A percentile compares a stretch with the other conserved stretches of the same genome.
These are phyloP conservation scores for Xylariaceae sp. DNA, from an alignment of 2,329 filamentous ascomycete genomes.

Conservation along the genomic window DNA sequence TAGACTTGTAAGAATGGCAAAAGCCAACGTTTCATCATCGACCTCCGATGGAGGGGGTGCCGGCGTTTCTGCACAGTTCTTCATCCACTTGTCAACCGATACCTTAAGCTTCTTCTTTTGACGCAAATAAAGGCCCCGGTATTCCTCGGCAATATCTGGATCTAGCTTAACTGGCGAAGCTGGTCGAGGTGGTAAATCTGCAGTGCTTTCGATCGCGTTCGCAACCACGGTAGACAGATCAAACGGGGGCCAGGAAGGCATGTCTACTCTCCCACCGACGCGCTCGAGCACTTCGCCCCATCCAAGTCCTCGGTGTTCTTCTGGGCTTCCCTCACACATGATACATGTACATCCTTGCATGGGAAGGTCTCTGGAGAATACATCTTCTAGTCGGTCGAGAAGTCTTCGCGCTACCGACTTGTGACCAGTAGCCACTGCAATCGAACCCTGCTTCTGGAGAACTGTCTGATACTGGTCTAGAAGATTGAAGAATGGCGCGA, in stretches of 20 bases:
- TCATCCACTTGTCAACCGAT: slow-evolving; percentile 88
- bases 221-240: slow-evolving; percentile 59
- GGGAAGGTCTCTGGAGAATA: slow-evolving; percentile 89
- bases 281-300: slow-evolving; percentile 96
- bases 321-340: slow-evolving; percentile 64
- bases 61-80: slow-evolving; percentile 67
- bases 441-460: slow-evolving; percentile 74
- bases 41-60: slow-evolving; percentile 78
- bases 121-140: slow-evolving; percentile 83
- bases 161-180: slow-evolving; percentile 70
- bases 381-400: slow-evolving; percentile 84
- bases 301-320: slow-evolving; percentile 68
- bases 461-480: slow-evolving; percentile 83
- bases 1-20: slow-evolving; percentile 87
- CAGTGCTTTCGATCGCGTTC: slow-evolving; percentile 58
- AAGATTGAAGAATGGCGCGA: slow-evolving; percentile 74
- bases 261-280: slow-evolving; percentile 79
- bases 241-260: slow-evolving; percentile 87
- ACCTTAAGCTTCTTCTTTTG: slow-evolving; percentile 89
- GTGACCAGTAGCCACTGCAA: slow-evolving; percentile 93
- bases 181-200: slow-evolving; percentile 54
- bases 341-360: slow-evolving; percentile 79
- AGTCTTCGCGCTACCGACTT: slow-evolving; percentile 86
- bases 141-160: slow-evolving; percentile 90
- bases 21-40: slow-evolving; percentile 88